Conservation (phyloP, 2,329 filamentous ascomycete species). For the Fusarium floridanum region DNA sequence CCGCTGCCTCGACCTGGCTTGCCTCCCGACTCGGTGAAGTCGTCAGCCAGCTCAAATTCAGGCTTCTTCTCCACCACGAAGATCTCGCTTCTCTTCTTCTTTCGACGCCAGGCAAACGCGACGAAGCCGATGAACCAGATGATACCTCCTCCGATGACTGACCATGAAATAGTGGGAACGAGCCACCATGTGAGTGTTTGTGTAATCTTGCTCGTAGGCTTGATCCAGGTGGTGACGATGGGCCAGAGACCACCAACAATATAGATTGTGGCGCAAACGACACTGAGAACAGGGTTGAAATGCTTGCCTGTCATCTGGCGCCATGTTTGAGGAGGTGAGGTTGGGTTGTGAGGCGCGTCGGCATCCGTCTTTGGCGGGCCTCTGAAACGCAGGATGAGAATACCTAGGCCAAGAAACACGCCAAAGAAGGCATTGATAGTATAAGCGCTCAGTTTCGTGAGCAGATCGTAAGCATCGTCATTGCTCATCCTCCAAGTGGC, state of each 20-base stretch:
- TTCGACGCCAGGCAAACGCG: slow-evolving; percentile 45
- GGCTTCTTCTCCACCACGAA: slow-evolving; percentile 53
- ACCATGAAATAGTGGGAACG: slow-evolving; percentile 49
- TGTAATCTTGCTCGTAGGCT: slow-evolving; percentile 28
- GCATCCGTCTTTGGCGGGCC: slow-evolving; percentile 48
- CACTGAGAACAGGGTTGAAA: slow-evolving; percentile 49
- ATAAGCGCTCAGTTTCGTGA: slow-evolving; percentile 51
- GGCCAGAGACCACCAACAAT: slow-evolving; percentile 50
- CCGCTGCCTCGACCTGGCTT: slow-evolving; percentile 33
- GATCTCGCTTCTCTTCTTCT: slow-evolving; percentile 48
- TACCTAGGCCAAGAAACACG: slow-evolving; percentile 51
- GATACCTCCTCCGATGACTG: slow-evolving; percentile 45
- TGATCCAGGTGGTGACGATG: slow-evolving; percentile 51
- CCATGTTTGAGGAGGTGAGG: slow-evolving; percentile 44
- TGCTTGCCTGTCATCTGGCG: slow-evolving; percentile 49
- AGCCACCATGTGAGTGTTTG: slow-evolving; percentile 47
- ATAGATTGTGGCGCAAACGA: slow-evolving; percentile 49
- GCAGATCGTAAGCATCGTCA: slow-evolving; percentile 47
- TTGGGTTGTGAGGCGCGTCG: slow-evolving; percentile 22
- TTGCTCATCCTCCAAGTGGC: slow-evolving; percentile 48
- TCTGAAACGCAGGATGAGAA: slow-evolving; percentile 51
- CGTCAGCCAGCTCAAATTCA: slow-evolving; percentile 49
- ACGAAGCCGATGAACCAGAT: slow-evolving; percentile 54
- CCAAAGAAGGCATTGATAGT: slow-evolving; percentile 53
- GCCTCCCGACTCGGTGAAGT: slow-evolving; percentile 22